A percentile compares a stretch with the other conserved stretches of the same genome.
phyloP scores from a whole-genome alignment of 129 eudicot species.

The Sambucus nigra region DNA sequence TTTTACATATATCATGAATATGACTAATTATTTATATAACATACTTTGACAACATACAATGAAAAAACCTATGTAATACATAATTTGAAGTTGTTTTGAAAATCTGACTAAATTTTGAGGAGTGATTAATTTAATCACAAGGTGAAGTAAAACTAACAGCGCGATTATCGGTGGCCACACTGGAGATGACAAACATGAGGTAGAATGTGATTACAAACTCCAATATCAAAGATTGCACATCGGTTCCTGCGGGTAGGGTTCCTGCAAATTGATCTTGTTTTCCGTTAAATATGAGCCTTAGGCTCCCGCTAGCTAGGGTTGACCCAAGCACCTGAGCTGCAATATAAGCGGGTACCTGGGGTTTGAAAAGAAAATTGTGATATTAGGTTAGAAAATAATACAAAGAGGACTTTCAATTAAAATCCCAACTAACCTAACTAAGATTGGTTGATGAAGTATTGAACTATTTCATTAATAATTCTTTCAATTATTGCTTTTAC shows the following conservation, averaged over 20 bases:
- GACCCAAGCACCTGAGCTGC: slow-evolving; percentile 60
- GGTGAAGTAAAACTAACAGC: slow-evolving; percentile 42
- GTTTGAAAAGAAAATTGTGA: background rate
- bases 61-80: no score
- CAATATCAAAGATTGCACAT: slow-evolving; percentile 54
- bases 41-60: no score
- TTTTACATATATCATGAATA: no score
- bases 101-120: no score
- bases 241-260: slow-evolving; percentile 50
- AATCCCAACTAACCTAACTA: slow-evolving; percentile 5
- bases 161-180: slow-evolving; percentile 75
- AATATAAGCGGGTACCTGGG: slow-evolving; percentile 56
- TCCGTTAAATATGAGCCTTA: slow-evolving; percentile 46
- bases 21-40: no score
- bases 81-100: no score
- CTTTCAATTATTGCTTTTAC: no score
- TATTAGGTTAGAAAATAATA: background rate
- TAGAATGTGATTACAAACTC: slow-evolving; percentile 76
- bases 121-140: background rate
- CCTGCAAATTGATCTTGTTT: slow-evolving; percentile 45
- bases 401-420: background rate
- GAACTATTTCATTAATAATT: no score
- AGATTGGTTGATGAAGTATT: no score
- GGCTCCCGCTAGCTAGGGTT: slow-evolving; percentile 61
- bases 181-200: slow-evolving; percentile 80